Base-by-base conservation (phyloP, 805 yeast species). In the Suhomyces sp. region DNA sequence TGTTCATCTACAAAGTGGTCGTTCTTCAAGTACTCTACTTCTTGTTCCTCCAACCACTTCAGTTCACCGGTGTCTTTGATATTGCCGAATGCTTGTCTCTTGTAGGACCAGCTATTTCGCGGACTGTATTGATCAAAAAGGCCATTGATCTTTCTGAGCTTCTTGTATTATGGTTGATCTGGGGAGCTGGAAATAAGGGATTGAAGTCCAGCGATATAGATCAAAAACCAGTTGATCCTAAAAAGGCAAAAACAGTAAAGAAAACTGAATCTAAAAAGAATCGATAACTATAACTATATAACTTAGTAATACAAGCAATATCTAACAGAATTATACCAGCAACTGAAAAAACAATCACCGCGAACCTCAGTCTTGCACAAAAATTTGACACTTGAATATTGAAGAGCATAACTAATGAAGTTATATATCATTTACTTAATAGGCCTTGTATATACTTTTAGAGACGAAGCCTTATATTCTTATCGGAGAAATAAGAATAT, bases 131-230 rank as follows among this genome's bases (percentile, higher is more conserved):
- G 35, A 44, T 10, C 31, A 35, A 33, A 29, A 10, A 8, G 44
- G 24, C 36, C 26, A 47, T 47, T n/a, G 29, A 36, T 15, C 13
- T 41, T 5, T 46, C 44, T n/a, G 59, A 56, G 22, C 12, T 53
- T 38, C 5, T 53, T 19, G 41, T 56, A 10, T 48, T 56, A 10
- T 56, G 56, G 56, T 19, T 51, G 27, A 47, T 56, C 17, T 56
- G 59, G 59, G 52, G 56, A 13, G 26, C 46, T 31, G 51, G 38
- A 9, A 36, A 38, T 8, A 33, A 29, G 12, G 52, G 50, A 10
- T 44, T 47, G 38, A 41, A 26, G 19, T 17, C 23, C 7, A 26
- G 24, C 7, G 51, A 47, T 38, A 9, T 48, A 6, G 29, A 33
- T 4, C 33, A 42, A 10, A 24, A 36, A 19, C 15, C 3, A 6